Base-by-base conservation (phyloP, 139 green algal species). In the Chlorella sp. region DNA sequence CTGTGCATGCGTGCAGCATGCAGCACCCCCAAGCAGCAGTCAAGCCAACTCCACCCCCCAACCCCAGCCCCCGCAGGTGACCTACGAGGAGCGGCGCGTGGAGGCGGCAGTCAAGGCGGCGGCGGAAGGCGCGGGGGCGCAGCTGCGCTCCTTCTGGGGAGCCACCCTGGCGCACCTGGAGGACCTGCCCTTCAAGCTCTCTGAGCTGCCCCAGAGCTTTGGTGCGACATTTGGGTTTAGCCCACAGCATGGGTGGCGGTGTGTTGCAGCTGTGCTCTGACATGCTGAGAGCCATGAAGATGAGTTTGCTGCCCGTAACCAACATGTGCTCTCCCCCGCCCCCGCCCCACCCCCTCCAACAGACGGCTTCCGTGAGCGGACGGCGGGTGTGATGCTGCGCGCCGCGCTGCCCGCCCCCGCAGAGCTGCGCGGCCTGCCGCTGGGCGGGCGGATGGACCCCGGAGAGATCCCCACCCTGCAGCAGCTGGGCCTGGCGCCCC, bases 151-250 rank as follows among this genome's bases (percentile, higher is more conserved):
- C 5, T 82, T 84, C 34, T 97, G 94, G 94, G 88, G 88, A 44
- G 90, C 83, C 82, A 96, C 93, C 20, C 87, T 97, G 82, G 91
- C 92, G 84, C 89, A 94, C 51, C 56, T 88, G 60, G 90, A 95
- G 7, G 94, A 97, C 80, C 88, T 97, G 78, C 94, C 94, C 28
- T 95, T 95, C 83, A 75, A 86, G 81, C 87, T 96, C 64, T 20
- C 69, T 3, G 54, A 86, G 67, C 86, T 95, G 87, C 93, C 92
- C 0, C 76, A 74, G 82, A 91, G 58, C 60, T 90, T 90, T 80
- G 86, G 81, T 85, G n/a, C n/a, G n/a, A n/a, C n/a, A n/a, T n/a
- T n/a, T n/a, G n/a, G n/a, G n/a, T n/a, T n/a, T n/a, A n/a, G n/a
- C n/a, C n/a, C n/a, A n/a, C n/a, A n/a, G n/a, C n/a, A n/a, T n/a